Conservation (phyloP, 2,329 filamentous ascomycete species). For the Sporothrix schenckii region DNA sequence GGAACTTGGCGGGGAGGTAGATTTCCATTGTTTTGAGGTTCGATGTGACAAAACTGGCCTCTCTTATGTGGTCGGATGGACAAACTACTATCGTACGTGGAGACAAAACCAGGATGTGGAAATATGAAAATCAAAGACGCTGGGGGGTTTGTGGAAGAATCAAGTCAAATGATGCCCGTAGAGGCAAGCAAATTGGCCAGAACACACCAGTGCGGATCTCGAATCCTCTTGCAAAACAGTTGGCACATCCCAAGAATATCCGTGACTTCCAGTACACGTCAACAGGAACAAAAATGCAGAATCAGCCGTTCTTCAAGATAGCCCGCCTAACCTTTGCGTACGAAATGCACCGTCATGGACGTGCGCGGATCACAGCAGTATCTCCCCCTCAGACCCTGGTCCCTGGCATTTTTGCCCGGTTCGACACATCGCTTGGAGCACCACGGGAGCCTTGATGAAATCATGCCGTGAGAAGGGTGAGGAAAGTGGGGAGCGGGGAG, state of each 20-base stretch:
- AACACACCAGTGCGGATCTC: neutral
- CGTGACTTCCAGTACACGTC: neutral
- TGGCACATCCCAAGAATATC: too few species aligned
- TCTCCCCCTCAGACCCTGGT: conserved; percentile 35
- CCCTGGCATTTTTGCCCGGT: conserved; percentile 31
- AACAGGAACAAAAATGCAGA: neutral
- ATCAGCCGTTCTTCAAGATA: too few species aligned
- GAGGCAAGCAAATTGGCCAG: neutral
- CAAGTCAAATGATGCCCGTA: neutral
- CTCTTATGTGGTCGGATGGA: conserved; percentile 42
- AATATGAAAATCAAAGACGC: neutral
- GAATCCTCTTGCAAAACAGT: too few species aligned
- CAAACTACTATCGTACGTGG: neutral
- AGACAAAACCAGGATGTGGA: neutral
- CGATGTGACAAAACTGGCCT: conserved; percentile 45
- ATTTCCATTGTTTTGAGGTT: conserved; percentile 28
- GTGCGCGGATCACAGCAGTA: conserved; percentile 37
- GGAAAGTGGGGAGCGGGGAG: neutral
- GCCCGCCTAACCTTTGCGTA: neutral
- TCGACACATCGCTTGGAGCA: conserved; percentile 34
- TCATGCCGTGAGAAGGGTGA: conserved; percentile 36
- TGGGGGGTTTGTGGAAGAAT: neutral
- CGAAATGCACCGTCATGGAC: conserved; percentile 33
- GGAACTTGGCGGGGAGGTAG: neutral
- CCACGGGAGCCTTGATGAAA: conserved; percentile 35